A percentile compares a stretch with the other conserved stretches of the same genome.
Evolutionary conservation across 352 stramenopile genomes (phyloP).

Genomic region (Aphanomyces invadans): DNA sequence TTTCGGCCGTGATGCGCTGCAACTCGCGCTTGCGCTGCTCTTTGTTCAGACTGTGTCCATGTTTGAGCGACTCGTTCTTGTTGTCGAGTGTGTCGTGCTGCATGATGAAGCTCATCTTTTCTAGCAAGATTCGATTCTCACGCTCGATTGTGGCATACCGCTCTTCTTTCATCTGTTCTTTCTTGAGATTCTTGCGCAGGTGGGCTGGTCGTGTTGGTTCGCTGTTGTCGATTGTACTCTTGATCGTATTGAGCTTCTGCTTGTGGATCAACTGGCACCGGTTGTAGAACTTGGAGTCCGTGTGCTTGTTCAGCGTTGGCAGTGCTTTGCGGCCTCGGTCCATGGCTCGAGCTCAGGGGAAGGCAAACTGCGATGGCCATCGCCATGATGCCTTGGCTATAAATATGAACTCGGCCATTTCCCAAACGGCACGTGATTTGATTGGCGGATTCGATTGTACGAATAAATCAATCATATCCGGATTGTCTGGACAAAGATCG

Average conservation of each 20-base stretch:
- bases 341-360: slow-evolving; percentile 31
- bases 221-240: slow-evolving; percentile 93
- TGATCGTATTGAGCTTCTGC: slow-evolving; percentile 77
- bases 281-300: slow-evolving; percentile 79
- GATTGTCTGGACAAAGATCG: not conserved
- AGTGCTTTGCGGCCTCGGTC: slow-evolving; percentile 80
- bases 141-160: slow-evolving; percentile 91
- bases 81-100: slow-evolving; percentile 80
- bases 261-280: slow-evolving; percentile 79
- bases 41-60: slow-evolving; percentile 81
- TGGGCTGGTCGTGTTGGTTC: slow-evolving; percentile 88
- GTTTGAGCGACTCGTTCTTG: slow-evolving; percentile 70
- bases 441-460: not conserved
- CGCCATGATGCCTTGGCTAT: not conserved
- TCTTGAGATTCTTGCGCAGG: slow-evolving; percentile 93
- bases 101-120: slow-evolving; percentile 97
- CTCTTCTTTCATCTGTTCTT: slow-evolving; percentile 95
- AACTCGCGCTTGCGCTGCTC: slow-evolving; percentile 71
- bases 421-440: not conserved
- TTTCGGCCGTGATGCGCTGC: slow-evolving; percentile 80
- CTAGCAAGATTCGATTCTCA: slow-evolving; percentile 94
- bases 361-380: not conserved
- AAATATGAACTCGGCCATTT: slow-evolving; percentile 5
- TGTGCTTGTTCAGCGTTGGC: slow-evolving; percentile 83
- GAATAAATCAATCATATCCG: not conserved